phyloP scores from a whole-genome alignment of 1,284 basidiomycete genomes.

The Heterobasidion annosum region DNA sequence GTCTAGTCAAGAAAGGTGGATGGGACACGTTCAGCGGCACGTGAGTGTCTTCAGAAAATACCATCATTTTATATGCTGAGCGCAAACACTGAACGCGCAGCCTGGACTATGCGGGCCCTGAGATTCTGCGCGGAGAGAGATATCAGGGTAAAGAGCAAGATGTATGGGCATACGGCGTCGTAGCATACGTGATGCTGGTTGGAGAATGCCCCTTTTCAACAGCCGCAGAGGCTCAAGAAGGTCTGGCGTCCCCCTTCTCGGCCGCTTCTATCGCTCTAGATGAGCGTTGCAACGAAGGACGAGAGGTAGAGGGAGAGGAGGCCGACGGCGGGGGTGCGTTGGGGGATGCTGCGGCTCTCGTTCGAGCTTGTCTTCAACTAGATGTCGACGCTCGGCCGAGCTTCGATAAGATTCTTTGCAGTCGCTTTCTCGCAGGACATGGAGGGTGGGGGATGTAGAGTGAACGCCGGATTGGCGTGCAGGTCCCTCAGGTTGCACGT shows the following conservation, averaged over 20 bases:
- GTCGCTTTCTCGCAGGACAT: conserved; percentile 66
- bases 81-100: conserved; percentile 26
- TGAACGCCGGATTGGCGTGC: not conserved
- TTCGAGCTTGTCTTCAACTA: conserved; percentile 71
- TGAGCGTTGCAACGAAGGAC: conserved; percentile 66
- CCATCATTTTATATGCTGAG: no score
- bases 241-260: conserved; percentile 65
- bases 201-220: conserved; percentile 94
- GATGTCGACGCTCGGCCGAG: conserved; percentile 68
- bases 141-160: conserved; percentile 97
- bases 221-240: conserved; percentile 76
- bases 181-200: conserved; percentile 91
- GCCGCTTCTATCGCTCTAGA: conserved; percentile 66
- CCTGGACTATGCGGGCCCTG: conserved; percentile 94
- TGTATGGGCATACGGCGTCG: conserved; percentile 98
- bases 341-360: conserved; percentile 73
- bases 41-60: conserved; percentile 35
- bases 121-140: conserved; percentile 90
- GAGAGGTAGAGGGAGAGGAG: conserved; percentile 64
- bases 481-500: not conserved
- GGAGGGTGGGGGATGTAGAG: conserved; percentile 46
- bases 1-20: conserved; percentile 72
- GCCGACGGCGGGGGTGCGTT: conserved; percentile 73
- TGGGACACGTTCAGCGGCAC: conserved; percentile 97
- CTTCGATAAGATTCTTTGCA: conserved; percentile 72